Evolutionary conservation across 441 rosid species (phyloP).

Genomic region (Cnidoscolus chayamansa): DNA sequence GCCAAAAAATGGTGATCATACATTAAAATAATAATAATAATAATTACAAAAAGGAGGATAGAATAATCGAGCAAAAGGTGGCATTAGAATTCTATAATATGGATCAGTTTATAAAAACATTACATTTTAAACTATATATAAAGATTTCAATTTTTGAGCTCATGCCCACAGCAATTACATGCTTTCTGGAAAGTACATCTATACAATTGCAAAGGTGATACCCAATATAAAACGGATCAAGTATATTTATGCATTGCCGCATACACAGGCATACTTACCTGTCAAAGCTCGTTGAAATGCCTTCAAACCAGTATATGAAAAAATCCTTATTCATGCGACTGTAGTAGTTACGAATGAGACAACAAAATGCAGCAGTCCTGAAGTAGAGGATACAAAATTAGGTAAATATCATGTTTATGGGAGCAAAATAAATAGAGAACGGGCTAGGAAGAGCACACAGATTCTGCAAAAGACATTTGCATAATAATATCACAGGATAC

Average conservation of each 20-base stretch:
- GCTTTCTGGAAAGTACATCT: not conserved
- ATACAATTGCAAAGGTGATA: not conserved
- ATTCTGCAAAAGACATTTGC: not conserved
- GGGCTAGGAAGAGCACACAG: not conserved
- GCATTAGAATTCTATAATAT: not conserved
- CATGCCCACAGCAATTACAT: not conserved
- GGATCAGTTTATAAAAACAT: not conserved
- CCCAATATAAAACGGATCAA: not conserved
- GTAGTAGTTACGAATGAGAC: slow-evolving; percentile 53
- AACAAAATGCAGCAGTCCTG: slow-evolving; percentile 87
- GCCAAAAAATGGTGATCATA: not conserved
- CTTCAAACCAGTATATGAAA: slow-evolving; percentile 74
- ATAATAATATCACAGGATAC: not conserved
- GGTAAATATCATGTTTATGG: slow-evolving; percentile 7
- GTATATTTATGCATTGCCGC: not conserved
- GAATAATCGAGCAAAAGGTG: not conserved
- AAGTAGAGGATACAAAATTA: slow-evolving; percentile 21
- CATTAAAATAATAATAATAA: not conserved
- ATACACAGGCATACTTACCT: slow-evolving; percentile 47
- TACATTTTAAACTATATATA: not conserved
- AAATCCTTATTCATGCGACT: slow-evolving; percentile 61
- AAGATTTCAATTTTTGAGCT: not conserved
- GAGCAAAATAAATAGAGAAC: not conserved
- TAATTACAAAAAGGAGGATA: not conserved
- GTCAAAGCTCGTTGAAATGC: slow-evolving; percentile 68